phyloP scores from a whole-genome alignment of 2,329 filamentous ascomycete species.

The Aspergillus bombycis region DNA sequence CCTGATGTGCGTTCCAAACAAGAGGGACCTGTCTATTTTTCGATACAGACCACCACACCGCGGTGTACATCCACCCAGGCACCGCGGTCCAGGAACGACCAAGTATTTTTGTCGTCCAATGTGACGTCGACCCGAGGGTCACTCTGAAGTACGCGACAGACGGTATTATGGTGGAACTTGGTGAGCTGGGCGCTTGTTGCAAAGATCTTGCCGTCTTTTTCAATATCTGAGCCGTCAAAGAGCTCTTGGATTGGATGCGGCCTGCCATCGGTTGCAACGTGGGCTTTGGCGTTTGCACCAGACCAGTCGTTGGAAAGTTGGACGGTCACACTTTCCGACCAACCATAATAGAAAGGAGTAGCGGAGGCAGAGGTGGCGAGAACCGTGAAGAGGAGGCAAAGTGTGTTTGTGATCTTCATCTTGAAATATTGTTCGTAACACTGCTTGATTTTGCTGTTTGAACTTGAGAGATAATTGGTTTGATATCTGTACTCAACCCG shows the following conservation, averaged over 20 bases:
- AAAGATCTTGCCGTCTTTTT: neutral
- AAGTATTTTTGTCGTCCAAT: neutral
- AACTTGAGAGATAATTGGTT: neutral
- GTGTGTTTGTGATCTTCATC: neutral
- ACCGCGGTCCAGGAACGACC: conserved; percentile 1
- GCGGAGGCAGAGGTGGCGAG: neutral
- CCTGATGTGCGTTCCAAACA: neutral
- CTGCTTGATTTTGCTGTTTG: neutral
- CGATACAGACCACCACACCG: neutral
- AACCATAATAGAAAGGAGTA: neutral
- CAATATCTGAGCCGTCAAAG: neutral
- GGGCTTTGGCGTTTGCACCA: neutral
- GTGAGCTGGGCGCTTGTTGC: conserved; percentile 4
- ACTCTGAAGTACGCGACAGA: neutral
- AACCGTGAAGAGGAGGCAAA: neutral
- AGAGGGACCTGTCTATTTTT: neutral
- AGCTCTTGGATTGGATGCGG: neutral
- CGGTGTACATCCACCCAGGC: neutral
- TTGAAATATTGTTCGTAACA: neutral
- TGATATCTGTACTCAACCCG: neutral
- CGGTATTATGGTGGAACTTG: neutral
- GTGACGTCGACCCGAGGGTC: neutral
- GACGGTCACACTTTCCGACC: neutral
- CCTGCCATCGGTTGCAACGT: neutral
- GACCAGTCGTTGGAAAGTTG: conserved; percentile 6